Base-by-base conservation (phyloP, 1,284 basidiomycete genomes). In the Fomitopsis palustris region DNA sequence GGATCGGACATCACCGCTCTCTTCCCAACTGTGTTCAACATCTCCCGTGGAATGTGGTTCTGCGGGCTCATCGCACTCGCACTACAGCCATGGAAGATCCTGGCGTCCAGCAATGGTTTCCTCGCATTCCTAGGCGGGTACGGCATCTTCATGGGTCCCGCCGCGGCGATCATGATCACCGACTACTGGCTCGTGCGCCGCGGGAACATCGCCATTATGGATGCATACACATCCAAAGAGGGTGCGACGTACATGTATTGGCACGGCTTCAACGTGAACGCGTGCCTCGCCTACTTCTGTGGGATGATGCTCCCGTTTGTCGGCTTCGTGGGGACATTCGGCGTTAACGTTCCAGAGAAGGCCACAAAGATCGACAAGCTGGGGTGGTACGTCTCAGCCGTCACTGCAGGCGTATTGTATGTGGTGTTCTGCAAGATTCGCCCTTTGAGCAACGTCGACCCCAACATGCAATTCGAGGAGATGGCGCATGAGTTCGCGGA, bases 21-120 rank as follows among this genome's bases (percentile, higher is more conserved):
- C 35, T 58, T 71, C 37, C 72, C 73, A 6, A 54, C 64, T 58
- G 79, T 74, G 65, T 69, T 81, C 68, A 78, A 80, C 66, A 78
- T 81, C 63, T 69, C 70, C 12, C 74, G 78, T 23, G 78, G 78
- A 1, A 77, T 78, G 67, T 64, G 80, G 65, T 69, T 81, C 60
- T 77, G 75, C 45, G 72, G 76, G 35, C 65, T 77, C 41, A 63
- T 81, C 35, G 78, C 77, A 9, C 80, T 77, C 74, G 75, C 68
- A 14, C 67, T 74, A 19, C 62, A 67, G 54, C 74, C 73, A 21
- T 76, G 74, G 74, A 67, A 71, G 53, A 71, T 75, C 53, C 68
- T 70, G 47, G 65, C 64, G 21, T 70, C 69, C 16, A 64, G 65
- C 2, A 37, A 65, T 31, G 65, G 67, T 27, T 70, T 70, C 59